phyloP scores from a whole-genome alignment of 768 basidiomycete species.

The Lactarius vividus region DNA sequence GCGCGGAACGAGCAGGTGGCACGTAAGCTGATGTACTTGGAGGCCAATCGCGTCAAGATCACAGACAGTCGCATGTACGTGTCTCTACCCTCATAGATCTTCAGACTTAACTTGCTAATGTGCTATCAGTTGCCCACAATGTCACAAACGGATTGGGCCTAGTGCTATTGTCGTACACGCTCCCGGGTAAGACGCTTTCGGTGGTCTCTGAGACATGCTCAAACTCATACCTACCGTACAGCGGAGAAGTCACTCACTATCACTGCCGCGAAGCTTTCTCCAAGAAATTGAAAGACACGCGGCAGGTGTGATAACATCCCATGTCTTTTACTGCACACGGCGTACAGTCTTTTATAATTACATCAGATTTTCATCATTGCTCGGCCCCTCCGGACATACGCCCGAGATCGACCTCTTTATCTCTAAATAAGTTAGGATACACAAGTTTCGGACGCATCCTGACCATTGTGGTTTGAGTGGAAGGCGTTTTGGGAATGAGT shows the following conservation, averaged over 20 bases:
- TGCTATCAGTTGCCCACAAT: slow-evolving; percentile 26
- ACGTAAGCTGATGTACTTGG: slow-evolving; percentile 66
- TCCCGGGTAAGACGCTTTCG: slow-evolving; percentile 21
- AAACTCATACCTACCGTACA: slow-evolving; percentile 33
- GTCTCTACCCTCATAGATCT: slow-evolving; percentile 9
- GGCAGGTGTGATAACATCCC: slow-evolving; percentile 9
- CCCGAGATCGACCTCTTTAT: background rate
- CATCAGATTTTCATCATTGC: slow-evolving; percentile 4
- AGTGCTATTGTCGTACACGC: slow-evolving; percentile 28
- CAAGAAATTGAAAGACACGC: slow-evolving; percentile 45
- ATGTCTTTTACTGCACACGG: background rate
- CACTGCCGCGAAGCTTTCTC: slow-evolving; percentile 89
- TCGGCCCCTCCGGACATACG: background rate
- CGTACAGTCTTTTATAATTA: slow-evolving; percentile 9
- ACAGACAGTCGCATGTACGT: slow-evolving; percentile 92
- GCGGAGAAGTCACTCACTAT: slow-evolving; percentile 96
- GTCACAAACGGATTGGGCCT: slow-evolving; percentile 29
- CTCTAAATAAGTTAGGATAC: slow-evolving; percentile 14
- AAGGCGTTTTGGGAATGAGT: background rate
- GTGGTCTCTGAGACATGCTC: background rate
- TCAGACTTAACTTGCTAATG: background rate
- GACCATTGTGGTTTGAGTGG: background rate
- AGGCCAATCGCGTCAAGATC: slow-evolving; percentile 81
- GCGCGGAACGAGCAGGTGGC: slow-evolving; percentile 78
- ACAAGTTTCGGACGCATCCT: background rate